Conservation (phyloP, 2,329 filamentous ascomycete genomes). For the Zymoseptoria passerinii region DNA sequence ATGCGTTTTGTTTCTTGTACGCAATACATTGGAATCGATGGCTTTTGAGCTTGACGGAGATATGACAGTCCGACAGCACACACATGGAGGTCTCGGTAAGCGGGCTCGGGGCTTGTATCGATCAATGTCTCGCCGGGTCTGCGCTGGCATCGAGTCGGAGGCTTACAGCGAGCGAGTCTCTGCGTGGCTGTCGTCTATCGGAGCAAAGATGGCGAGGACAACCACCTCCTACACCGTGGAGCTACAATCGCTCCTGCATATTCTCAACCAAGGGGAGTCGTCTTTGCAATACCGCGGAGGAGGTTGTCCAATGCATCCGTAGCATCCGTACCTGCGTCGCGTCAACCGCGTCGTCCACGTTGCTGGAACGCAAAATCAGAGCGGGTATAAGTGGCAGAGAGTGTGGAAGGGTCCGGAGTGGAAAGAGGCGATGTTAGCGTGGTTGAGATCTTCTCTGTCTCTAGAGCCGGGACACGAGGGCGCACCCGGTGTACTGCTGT, state of each 20-base stretch:
- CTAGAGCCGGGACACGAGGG: background rate
- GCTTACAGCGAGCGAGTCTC: background rate
- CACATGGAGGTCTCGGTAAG: too few species aligned
- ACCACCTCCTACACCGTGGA: background rate
- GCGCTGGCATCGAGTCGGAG: background rate
- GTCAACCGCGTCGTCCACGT: background rate
- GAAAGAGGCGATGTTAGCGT: background rate
- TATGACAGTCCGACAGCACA: background rate
- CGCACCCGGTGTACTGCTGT: background rate
- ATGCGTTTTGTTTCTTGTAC: background rate
- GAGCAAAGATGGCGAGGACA: background rate
- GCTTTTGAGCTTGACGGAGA: background rate
- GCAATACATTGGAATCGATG: background rate
- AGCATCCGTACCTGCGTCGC: background rate
- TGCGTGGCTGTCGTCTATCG: background rate
- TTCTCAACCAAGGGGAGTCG: background rate
- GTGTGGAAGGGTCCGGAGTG: background rate
- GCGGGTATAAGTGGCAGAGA: background rate
- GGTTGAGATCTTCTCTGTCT: background rate
- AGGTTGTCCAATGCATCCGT: background rate
- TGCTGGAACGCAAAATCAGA: background rate
- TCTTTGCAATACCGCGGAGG: background rate
- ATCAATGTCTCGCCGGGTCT: background rate
- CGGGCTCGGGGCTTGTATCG: too few species aligned
- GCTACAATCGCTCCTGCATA: background rate